A percentile compares a stretch with the other conserved stretches of the same genome.
Conservation (phyloP, 805 yeast species). For the Starmera amethionina region DNA sequence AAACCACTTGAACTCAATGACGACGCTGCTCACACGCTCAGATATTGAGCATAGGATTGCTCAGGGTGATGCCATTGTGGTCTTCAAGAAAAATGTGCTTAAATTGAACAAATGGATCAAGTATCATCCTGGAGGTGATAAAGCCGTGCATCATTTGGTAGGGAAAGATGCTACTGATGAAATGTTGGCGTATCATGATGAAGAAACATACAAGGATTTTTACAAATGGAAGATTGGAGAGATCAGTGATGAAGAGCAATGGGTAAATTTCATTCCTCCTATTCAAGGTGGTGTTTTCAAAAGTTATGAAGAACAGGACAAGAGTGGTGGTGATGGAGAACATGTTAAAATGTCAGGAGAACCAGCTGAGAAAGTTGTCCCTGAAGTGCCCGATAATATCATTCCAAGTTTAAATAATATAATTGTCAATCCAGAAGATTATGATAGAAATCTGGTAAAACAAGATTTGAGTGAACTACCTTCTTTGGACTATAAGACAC, state of each 20-base stretch:
- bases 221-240: slow-evolving; percentile 54
- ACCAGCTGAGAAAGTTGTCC: slow-evolving; percentile 31
- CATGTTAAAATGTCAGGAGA: slow-evolving; percentile 26
- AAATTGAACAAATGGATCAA: slow-evolving; percentile 62
- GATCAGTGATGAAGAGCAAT: slow-evolving; percentile 37
- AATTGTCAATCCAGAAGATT: slow-evolving; percentile 31
- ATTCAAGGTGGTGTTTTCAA: slow-evolving; percentile 67
- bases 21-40: slow-evolving; percentile 22
- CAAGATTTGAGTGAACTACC: slow-evolving; percentile 54
- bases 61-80: slow-evolving; percentile 59
- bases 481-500: slow-evolving; percentile 57
- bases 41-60: slow-evolving; percentile 54
- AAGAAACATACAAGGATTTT: slow-evolving; percentile 43
- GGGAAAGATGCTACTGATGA: slow-evolving; percentile 91
- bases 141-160: slow-evolving; percentile 72
- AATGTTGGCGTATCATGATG: slow-evolving; percentile 73
- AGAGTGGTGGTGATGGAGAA: neutral
- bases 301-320: slow-evolving; percentile 18
- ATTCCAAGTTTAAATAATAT: slow-evolving; percentile 17
- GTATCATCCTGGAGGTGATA: slow-evolving; percentile 84
- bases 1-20: too few species aligned
- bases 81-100: slow-evolving; percentile 50
- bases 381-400: slow-evolving; percentile 41
- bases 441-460: slow-evolving; percentile 45
- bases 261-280: slow-evolving; percentile 80